phyloP scores from a whole-genome alignment of 306 rosid species.

The Fragaria vesca region DNA sequence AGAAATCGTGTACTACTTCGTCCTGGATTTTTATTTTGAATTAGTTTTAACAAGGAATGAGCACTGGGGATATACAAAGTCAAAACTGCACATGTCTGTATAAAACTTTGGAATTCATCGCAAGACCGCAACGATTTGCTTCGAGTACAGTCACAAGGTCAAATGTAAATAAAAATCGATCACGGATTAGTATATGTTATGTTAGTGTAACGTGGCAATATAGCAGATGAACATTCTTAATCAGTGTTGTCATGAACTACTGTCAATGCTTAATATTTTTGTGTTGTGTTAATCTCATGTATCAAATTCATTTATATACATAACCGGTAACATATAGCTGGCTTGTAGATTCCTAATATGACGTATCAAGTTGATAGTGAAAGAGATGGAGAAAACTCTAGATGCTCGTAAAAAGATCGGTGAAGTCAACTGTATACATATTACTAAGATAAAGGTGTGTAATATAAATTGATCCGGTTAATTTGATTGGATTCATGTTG shows the following conservation, averaged over 20 bases:
- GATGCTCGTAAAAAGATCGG: background rate
- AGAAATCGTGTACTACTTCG: background rate
- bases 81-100: background rate
- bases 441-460: background rate
- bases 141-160: background rate
- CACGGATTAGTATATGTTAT: background rate
- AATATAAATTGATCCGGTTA: rapidly evolving
- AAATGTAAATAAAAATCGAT: background rate
- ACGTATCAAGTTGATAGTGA: background rate
- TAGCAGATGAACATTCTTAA: background rate
- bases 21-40: background rate
- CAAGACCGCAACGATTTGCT: background rate
- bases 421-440: background rate
- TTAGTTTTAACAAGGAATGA: background rate
- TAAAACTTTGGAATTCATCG: background rate
- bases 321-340: background rate
- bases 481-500: too few relatives aligned
- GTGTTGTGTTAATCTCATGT: background rate
- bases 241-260: background rate
- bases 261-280: background rate
- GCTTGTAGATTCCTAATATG: background rate
- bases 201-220: background rate
- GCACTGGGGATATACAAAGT: background rate
- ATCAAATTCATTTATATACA: background rate
- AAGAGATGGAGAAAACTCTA: background rate